phyloP scores from a whole-genome alignment of 345 rosid genomes.

The Lepidium aucheri region DNA sequence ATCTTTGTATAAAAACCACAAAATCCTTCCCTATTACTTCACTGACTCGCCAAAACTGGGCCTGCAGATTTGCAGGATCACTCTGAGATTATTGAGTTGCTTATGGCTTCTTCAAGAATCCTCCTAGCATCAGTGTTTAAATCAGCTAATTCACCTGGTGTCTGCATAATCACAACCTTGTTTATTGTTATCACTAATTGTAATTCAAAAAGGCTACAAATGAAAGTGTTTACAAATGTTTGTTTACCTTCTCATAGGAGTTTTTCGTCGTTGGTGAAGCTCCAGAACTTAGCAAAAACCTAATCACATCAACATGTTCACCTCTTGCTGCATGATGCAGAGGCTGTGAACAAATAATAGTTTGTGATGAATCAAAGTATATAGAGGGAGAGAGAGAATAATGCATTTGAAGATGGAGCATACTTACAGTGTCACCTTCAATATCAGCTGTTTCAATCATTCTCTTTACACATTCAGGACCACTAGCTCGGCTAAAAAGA shows the following conservation, averaged over 20 bases:
- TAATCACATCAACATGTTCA: conserved; percentile 64
- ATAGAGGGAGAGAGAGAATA: not conserved
- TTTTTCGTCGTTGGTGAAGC: conserved; percentile 55
- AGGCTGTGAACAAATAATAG: conserved; percentile 43
- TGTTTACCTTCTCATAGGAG: conserved; percentile 63
- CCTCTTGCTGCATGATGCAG: conserved; percentile 97
- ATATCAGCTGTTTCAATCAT: conserved; percentile 67
- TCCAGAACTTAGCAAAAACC: conserved; percentile 55
- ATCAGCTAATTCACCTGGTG: conserved; percentile 57
- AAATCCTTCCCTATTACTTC: not conserved
- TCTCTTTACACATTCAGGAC: conserved; percentile 41
- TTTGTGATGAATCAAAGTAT: not conserved
- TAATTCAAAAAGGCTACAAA: not conserved
- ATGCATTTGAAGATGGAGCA: not conserved
- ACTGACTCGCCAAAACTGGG: not conserved
- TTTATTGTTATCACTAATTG: conserved; percentile 11
- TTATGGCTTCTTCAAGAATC: conserved; percentile 39
- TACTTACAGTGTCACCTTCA: conserved; percentile 85
- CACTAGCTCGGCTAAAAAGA: conserved; percentile 47
- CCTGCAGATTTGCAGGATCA: not conserved
- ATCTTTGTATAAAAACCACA: not conserved
- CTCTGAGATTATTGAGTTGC: not conserved
- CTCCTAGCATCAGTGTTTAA: conserved; percentile 47
- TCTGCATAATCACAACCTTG: conserved; percentile 37
- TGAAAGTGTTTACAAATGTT: conserved; percentile 4